Evolutionary conservation across 2,329 filamentous ascomycete species (phyloP).

Genomic region (Penicillium hordei): DNA sequence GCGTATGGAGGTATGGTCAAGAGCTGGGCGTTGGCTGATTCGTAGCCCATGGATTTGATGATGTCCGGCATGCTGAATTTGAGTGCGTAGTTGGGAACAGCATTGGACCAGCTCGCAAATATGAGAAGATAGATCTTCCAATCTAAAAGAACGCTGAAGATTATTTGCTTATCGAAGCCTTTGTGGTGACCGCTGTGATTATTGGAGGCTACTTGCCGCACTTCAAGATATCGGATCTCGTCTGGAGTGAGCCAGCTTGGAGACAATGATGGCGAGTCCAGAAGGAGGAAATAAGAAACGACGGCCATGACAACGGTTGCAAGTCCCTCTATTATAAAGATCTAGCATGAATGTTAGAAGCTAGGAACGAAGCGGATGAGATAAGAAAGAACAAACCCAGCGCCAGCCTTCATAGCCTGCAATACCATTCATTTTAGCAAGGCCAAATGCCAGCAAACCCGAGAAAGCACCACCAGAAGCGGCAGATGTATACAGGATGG

Average conservation of each 20-base stretch:
- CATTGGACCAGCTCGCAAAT: conserved; percentile 47
- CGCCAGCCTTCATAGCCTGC: conserved; percentile 34
- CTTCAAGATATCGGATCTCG: conserved; percentile 44
- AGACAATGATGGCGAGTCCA: conserved; percentile 43
- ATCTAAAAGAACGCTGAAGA: conserved; percentile 47
- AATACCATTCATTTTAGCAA: conserved; percentile 76
- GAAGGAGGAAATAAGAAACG: conserved; percentile 29
- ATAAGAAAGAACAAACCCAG: conserved; percentile 9
- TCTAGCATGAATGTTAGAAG: conserved; percentile 33
- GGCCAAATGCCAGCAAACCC: conserved; percentile 74
- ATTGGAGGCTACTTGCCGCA: conserved; percentile 37
- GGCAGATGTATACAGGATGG: conserved; percentile 76
- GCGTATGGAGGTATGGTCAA: conserved; percentile 35
- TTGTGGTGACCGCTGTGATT: conserved; percentile 17
- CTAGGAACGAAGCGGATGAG: not conserved
- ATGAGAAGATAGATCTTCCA: conserved; percentile 51
- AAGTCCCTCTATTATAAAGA: conserved; percentile 64
- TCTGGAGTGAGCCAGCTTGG: conserved; percentile 41
- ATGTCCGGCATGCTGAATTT: conserved; percentile 43
- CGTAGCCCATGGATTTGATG: conserved; percentile 45
- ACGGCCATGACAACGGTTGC: conserved; percentile 63
- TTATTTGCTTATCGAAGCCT: conserved; percentile 34
- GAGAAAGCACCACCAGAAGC: conserved; percentile 78
- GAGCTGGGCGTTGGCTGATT: conserved; percentile 34
- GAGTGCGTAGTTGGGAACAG: conserved; percentile 39